These are phyloP conservation scores for Xylaria telfairii DNA, from an alignment of 495 filamentous ascomycete species.

Conservation along the genomic window DNA sequence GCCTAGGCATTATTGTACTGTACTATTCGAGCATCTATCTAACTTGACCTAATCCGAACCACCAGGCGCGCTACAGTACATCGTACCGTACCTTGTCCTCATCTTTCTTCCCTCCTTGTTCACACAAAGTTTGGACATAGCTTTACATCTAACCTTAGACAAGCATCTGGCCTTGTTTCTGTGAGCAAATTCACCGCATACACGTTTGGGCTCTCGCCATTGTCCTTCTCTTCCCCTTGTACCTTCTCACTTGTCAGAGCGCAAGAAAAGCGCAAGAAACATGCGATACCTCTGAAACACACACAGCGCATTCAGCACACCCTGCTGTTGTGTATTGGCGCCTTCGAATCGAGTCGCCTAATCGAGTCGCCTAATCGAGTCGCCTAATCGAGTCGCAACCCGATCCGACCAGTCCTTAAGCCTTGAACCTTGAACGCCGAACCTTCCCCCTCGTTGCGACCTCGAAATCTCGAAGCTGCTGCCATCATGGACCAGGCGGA, in stretches of 20 bases:
- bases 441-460: not conserved
- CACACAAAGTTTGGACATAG: not conserved
- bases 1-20: not conserved
- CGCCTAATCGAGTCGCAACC: not conserved
- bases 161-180: not conserved
- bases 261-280: not conserved
- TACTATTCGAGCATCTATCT: not conserved
- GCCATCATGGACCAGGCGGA: slow-evolving; percentile 58
- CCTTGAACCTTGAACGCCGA: not conserved
- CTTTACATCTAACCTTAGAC: not conserved
- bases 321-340: not conserved
- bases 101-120: not conserved
- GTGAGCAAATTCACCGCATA: not conserved
- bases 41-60: not conserved
- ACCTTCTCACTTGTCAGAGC: not conserved
- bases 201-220: not conserved
- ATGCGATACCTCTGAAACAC: slow-evolving; percentile 14
- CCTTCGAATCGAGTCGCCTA: not conserved
- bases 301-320: slow-evolving; percentile 5
- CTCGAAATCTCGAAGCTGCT: not conserved
- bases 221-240: not conserved
- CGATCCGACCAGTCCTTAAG: not conserved
- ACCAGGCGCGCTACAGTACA: not conserved
- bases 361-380: not conserved
- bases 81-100: not conserved